Evolutionary conservation across 306 rosid species (phyloP).

Genomic region (Trifolium fragiferum): DNA sequence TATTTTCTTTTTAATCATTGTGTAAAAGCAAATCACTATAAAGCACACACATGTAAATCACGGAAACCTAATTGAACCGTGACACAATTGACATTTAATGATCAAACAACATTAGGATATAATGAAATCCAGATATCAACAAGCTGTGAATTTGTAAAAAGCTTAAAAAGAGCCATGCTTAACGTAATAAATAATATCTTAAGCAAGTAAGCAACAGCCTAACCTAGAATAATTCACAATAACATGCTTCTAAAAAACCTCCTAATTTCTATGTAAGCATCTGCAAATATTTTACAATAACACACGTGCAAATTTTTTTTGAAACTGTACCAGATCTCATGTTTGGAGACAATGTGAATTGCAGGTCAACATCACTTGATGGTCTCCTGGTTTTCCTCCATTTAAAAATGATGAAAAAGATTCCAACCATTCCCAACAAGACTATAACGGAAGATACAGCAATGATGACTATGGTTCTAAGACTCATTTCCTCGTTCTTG

Average conservation of each 20-base stretch:
- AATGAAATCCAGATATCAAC: slow-evolving; percentile 27
- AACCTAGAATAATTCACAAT: slow-evolving; percentile 34
- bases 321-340: slow-evolving; percentile 75
- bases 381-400: slow-evolving; percentile 77
- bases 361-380: slow-evolving; percentile 70
- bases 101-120: slow-evolving; percentile 24
- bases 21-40: slow-evolving; percentile 14
- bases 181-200: slow-evolving; percentile 20
- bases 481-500: slow-evolving; percentile 67
- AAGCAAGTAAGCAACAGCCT: slow-evolving; percentile 23
- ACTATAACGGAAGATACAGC: slow-evolving; percentile 77
- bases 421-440: slow-evolving; percentile 70
- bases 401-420: slow-evolving; percentile 58
- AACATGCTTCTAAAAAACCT: slow-evolving; percentile 1
- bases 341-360: slow-evolving; percentile 60
- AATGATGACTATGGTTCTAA: slow-evolving; percentile 64
- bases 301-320: slow-evolving; percentile 16
- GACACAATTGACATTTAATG: slow-evolving; percentile 29
- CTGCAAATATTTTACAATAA: slow-evolving; percentile 24
- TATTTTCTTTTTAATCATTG: slow-evolving; percentile 8
- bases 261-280: slow-evolving; percentile 30
- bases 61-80: slow-evolving; percentile 29
- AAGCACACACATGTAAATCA: slow-evolving; percentile 25
- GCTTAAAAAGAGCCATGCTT: slow-evolving; percentile 8
- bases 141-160: slow-evolving; percentile 5